Base-by-base conservation (phyloP, 257 asterid species). In the Datura wrightii region DNA sequence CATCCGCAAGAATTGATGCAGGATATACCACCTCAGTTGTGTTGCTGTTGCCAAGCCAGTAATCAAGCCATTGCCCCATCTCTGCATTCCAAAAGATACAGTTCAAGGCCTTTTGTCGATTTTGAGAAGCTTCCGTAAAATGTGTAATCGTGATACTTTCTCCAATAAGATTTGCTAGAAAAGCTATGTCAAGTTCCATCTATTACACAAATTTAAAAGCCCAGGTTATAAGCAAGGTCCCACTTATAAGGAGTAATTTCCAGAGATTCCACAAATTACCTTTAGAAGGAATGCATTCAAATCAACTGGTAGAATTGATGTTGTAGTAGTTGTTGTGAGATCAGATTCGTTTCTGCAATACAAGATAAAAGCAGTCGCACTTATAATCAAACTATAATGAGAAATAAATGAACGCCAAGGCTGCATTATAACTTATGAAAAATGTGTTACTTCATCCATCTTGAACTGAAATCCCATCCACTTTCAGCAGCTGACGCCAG, bases 401-500 rank as follows among this genome's bases (percentile, higher is more conserved):
- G n/a, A 52, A 14, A 14, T 50, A 50, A 31, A 13, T 31, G 13
- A 76, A 31, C 14, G 1, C 14, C 50, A 76, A 31, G 3, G 0
- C 46, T 14, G 31, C 82, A 14, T 76, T 3, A 8, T 50, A 76
- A 76, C 41, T 50, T 60, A 2, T 78, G 59, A 54, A 79, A n/a
- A 79, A n/a, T 31, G 62, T 58, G 59, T 10, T 87, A 96, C 98
- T 98, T 91, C 99, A 97, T 97, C 97, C 98, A 97, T 90, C 98
- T 90, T 79, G 93, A 85, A 87, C 98, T 94, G 86, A 97, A 95
- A 91, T 97, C 99, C 99, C 98, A 94, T 46, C 99, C 99, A 79
- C 98, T 90, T 90, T 97, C 99, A 72, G 99, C 99, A 24, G 97
- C 48, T 5, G 99, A 91, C 48, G 98, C 98, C 50, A 94, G 5